Conservation (phyloP, 306 rosid species). For the Arachis stenosperma region DNA sequence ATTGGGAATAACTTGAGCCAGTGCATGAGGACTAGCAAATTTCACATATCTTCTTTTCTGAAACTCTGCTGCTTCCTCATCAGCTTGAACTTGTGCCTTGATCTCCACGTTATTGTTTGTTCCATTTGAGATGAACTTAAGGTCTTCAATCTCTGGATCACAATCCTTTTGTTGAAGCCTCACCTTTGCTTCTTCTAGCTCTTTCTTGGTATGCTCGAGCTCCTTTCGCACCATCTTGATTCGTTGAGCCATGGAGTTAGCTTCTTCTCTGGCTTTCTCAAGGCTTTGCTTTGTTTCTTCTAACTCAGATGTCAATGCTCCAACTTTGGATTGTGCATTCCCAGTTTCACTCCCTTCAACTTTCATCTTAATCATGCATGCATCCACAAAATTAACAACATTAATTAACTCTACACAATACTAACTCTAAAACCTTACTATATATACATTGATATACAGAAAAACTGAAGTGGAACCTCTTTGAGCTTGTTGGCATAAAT, state of each 20-base stretch:
- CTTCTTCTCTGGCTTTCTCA: constrained; percentile 71
- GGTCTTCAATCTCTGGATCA: constrained; percentile 64
- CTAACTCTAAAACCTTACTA: too few relatives aligned
- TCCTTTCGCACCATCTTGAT: constrained; percentile 66
- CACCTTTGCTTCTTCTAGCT: constrained; percentile 60
- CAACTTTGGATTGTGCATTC: constrained; percentile 45
- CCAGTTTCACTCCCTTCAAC: constrained; percentile 48
- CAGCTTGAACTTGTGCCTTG: constrained; percentile 22
- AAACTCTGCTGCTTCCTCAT: constrained; percentile 41
- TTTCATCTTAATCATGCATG: constrained; percentile 50
- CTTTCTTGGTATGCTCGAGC: constrained; percentile 65
- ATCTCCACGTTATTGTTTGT: constrained; percentile 35
- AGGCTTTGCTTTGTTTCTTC: constrained; percentile 67
- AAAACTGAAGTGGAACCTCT: constrained; percentile 50
- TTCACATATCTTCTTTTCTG: constrained; percentile 70
- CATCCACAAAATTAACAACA: neutral
- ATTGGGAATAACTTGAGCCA: constrained; percentile 53
- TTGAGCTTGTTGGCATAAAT: constrained; percentile 80
- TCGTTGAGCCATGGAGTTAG: constrained; percentile 47
- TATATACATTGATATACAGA: neutral
- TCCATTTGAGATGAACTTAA: constrained; percentile 62
- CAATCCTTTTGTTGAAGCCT: constrained; percentile 38
- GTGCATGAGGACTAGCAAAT: constrained; percentile 77
- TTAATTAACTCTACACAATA: neutral
- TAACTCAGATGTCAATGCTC: constrained; percentile 55